Evolutionary conservation across 306 rosid species (phyloP).

Genomic region (Psophocarpus tetragonolobus): DNA sequence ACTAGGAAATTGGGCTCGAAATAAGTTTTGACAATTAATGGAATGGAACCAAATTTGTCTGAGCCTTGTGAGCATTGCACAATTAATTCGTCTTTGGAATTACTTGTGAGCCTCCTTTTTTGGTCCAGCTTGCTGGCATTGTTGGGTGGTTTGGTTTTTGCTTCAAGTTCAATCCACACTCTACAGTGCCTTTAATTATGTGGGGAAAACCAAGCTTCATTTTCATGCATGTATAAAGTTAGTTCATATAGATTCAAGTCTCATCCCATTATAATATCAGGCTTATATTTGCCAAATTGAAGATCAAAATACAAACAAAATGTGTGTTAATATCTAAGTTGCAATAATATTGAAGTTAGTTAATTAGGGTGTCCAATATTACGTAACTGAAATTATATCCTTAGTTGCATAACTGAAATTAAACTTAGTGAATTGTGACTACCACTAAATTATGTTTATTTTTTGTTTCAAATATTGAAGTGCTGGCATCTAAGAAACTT

Average conservation of each 20-base stretch:
- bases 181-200: neutral
- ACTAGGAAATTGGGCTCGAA: constrained; percentile 11
- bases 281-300: neutral
- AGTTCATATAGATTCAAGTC: neutral
- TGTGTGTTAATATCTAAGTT: neutral
- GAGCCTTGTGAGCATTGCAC: neutral
- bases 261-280: neutral
- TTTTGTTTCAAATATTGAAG: constrained; percentile 31
- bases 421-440: too few species aligned
- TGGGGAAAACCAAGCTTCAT: constrained; percentile 14
- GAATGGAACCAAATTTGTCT: neutral
- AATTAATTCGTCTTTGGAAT: neutral
- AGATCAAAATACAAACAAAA: neutral
- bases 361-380: too few species aligned
- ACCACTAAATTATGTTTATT: neutral
- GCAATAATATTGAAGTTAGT: neutral
- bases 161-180: neutral
- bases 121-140: neutral
- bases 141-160: constrained; percentile 19
- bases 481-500: constrained; percentile 23
- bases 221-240: neutral
- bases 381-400: too few species aligned
- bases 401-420: too few species aligned
- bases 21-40: neutral
- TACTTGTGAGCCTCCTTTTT: neutral